Evolutionary conservation across 1,284 basidiomycete genomes (phyloP).

Genomic region (Testicularia cyperi): DNA sequence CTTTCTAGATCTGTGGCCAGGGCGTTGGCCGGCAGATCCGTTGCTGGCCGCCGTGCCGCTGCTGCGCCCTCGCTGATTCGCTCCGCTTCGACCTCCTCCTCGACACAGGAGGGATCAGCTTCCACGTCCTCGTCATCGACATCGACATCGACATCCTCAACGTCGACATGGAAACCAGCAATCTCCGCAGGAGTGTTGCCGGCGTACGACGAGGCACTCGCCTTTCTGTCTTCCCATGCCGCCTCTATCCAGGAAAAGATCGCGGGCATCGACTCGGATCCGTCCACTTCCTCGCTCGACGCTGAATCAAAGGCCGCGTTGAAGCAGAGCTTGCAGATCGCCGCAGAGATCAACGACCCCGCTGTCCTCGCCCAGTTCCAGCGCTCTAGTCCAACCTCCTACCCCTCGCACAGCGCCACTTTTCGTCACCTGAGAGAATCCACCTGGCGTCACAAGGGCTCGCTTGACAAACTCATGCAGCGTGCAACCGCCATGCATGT

Average conservation of each 20-base stretch:
- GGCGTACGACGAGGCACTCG: slow-evolving; percentile 79
- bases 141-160: not conserved
- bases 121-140: slow-evolving; percentile 6
- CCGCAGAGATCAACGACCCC: slow-evolving; percentile 75
- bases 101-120: too few relatives aligned
- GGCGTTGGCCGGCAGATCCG: too few relatives aligned
- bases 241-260: slow-evolving; percentile 64
- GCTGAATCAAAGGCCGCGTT: not conserved
- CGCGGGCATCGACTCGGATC: slow-evolving; percentile 40
- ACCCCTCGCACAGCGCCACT: slow-evolving; percentile 65
- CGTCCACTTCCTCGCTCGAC: not conserved
- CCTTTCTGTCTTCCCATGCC: slow-evolving; percentile 66
- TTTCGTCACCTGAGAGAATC: slow-evolving; percentile 80
- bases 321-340: slow-evolving; percentile 66
- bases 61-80: too few relatives aligned
- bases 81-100: slow-evolving; percentile 2
- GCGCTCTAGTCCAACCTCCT: slow-evolving; percentile 5
- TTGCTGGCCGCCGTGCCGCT: too few relatives aligned
- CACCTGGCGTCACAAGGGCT: slow-evolving; percentile 68
- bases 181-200: slow-evolving; percentile 71
- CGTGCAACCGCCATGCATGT: slow-evolving; percentile 85
- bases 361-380: slow-evolving; percentile 74
- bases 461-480: slow-evolving; percentile 71
- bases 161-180: slow-evolving; percentile 61
- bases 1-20: too few relatives aligned